Evolutionary conservation across 305 asterid species (phyloP).

Genomic region (Galium porrigens): DNA sequence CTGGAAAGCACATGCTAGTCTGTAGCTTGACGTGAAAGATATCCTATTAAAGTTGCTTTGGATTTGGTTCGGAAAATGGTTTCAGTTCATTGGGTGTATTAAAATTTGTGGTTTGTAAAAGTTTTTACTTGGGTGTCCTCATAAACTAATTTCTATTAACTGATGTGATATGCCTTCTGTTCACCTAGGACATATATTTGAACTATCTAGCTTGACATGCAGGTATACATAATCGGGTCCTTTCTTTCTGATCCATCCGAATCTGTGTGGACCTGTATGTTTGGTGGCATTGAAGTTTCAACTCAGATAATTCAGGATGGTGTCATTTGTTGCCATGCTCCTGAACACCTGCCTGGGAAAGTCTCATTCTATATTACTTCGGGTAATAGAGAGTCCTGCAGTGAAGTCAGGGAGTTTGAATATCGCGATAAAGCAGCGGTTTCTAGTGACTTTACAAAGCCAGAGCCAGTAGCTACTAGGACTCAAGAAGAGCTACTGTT

Average conservation of each 20-base stretch:
- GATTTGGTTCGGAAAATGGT: neutral
- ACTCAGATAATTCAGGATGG: conserved; percentile 77
- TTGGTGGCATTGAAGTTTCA: conserved; percentile 86
- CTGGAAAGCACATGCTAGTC: neutral
- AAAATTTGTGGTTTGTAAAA: neutral
- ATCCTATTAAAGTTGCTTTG: neutral
- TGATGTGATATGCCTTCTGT: neutral
- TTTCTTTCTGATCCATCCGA: conserved; percentile 62
- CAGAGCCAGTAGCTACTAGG: conserved; percentile 34
- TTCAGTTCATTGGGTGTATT: neutral
- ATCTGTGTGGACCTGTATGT: conserved; percentile 80
- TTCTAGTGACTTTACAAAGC: conserved; percentile 25
- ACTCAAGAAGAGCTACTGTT: conserved; percentile 59
- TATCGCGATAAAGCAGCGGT: conserved; percentile 44
- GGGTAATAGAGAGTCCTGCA: conserved; percentile 75
- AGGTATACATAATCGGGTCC: conserved; percentile 79
- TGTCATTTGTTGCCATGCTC: conserved; percentile 72
- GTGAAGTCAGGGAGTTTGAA: conserved; percentile 77
- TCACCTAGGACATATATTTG: conserved; percentile 2
- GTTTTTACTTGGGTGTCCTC: neutral
- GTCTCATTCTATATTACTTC: conserved; percentile 64
- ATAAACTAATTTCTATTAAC: too few species aligned
- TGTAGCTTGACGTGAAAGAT: neutral
- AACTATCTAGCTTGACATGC: conserved; percentile 20
- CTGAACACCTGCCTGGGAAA: conserved; percentile 58